These are phyloP conservation scores for Priceomyces carsonii DNA, from an alignment of 805 yeast species.

Conservation along the genomic window DNA sequence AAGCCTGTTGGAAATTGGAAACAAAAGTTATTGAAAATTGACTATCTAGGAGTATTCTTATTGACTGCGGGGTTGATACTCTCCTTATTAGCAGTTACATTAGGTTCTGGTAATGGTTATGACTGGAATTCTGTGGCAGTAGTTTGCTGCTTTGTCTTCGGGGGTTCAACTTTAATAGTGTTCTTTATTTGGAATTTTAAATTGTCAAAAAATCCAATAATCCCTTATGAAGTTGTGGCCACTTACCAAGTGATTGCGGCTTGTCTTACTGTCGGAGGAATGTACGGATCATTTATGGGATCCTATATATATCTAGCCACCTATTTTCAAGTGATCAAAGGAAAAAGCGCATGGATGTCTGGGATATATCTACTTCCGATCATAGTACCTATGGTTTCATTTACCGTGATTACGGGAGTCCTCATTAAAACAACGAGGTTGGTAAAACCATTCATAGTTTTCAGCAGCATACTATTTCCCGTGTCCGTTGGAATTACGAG, in stretches of 20 bases:
- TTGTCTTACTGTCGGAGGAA: conserved; percentile 27
- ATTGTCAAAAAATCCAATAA: conserved; percentile 38
- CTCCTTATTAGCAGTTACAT: conserved; percentile 43
- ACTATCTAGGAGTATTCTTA: conserved; percentile 40
- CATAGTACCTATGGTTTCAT: conserved; percentile 10
- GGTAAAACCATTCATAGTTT: conserved; percentile 10
- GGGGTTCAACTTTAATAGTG: conserved; percentile 28
- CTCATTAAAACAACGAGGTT: conserved; percentile 11
- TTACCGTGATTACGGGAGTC: conserved; percentile 11
- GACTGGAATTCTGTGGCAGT: conserved; percentile 53
- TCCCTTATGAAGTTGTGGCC: conserved; percentile 37
- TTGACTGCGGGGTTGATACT: conserved; percentile 40
- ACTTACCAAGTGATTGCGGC: conserved; percentile 33
- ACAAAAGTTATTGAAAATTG: conserved; percentile 38
- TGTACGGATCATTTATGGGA: conserved; percentile 34
- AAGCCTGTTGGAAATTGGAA: conserved; percentile 30
- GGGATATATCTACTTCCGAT: conserved; percentile 16
- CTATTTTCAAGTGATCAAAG: conserved; percentile 14
- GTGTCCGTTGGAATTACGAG: conserved; percentile 44
- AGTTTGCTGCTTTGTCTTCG: conserved; percentile 44
- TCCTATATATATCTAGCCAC: conserved; percentile 14
- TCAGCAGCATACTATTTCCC: background rate
- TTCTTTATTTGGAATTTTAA: conserved; percentile 38
- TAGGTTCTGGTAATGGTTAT: conserved; percentile 44
- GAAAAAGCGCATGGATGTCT: conserved; percentile 10